Percentiles rank a stretch among this genome's conserved stretches.
Evolutionary conservation across 1,139 yeast species (phyloP).

Genomic region (Taiozyma sp.): DNA sequence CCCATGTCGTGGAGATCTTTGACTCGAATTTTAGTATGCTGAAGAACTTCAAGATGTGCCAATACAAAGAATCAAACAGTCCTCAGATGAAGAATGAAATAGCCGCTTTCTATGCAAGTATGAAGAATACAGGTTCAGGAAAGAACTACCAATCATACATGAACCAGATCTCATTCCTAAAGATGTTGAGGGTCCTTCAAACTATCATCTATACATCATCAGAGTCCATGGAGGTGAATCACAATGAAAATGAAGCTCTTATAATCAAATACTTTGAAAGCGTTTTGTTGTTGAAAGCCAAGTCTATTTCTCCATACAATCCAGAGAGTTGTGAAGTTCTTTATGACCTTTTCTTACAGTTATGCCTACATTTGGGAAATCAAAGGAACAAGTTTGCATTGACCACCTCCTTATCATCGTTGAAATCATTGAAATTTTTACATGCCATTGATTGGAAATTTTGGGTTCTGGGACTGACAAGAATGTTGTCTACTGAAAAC

Average conservation of each 20-base stretch:
- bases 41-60: slow-evolving; percentile 15
- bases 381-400: slow-evolving; percentile 1
- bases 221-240: not conserved
- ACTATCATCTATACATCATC: slow-evolving; percentile 19
- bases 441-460: slow-evolving; percentile 60
- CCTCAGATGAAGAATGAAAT: slow-evolving; percentile 7
- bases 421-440: slow-evolving; percentile 1
- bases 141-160: slow-evolving; percentile 25
- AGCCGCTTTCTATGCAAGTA: slow-evolving; percentile 8
- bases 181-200: slow-evolving; percentile 28
- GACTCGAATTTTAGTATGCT: slow-evolving; percentile 21
- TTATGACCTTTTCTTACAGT: slow-evolving; percentile 30
- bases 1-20: slow-evolving; percentile 32
- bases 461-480: slow-evolving; percentile 59
- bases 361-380: slow-evolving; percentile 8
- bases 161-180: slow-evolving; percentile 28
- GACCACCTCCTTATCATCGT: not conserved
- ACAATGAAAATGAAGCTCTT: slow-evolving; percentile 1
- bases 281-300: slow-evolving; percentile 31
- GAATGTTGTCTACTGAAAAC: slow-evolving; percentile 59
- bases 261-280: slow-evolving; percentile 26
- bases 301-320: slow-evolving; percentile 30
- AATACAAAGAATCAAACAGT: slow-evolving; percentile 7
- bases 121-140: slow-evolving; percentile 4
- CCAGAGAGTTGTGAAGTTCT: slow-evolving; percentile 41